Conservation (phyloP, 768 basidiomycete species). For the Tulasnella sp. region DNA sequence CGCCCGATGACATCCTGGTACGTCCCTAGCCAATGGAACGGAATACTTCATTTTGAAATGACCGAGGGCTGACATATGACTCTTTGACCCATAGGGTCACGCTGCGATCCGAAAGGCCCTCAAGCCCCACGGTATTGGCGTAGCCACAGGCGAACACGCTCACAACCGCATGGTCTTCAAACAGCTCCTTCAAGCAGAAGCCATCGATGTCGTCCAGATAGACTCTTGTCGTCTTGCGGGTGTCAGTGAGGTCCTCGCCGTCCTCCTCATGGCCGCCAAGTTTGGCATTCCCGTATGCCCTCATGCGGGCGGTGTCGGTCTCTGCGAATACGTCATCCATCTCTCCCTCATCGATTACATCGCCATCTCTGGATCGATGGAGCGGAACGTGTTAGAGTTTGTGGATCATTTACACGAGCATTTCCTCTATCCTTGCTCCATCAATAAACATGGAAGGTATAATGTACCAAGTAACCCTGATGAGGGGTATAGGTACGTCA, state of each 20-base stretch:
- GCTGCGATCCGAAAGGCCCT: conserved; percentile 69
- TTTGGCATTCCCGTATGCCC: conserved; percentile 83
- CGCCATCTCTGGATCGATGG: conserved; percentile 81
- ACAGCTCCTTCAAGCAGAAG: conserved; percentile 74
- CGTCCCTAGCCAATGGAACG: conserved; percentile 14
- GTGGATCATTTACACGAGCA: conserved; percentile 91
- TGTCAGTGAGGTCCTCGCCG: conserved; percentile 85
- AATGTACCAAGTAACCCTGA: conserved; percentile 67
- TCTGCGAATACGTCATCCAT: conserved; percentile 51
- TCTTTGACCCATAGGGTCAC: conserved; percentile 43
- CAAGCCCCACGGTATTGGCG: conserved; percentile 70
- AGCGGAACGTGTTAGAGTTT: conserved; percentile 81
- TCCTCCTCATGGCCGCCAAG: conserved; percentile 86
- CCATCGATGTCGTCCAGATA: conserved; percentile 92
- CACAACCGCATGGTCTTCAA: conserved; percentile 96
- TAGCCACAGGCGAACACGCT: conserved; percentile 90
- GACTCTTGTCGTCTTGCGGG: conserved; percentile 91
- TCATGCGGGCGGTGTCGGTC: conserved; percentile 88
- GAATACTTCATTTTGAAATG: neutral
- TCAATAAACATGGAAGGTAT: conserved; percentile 76
- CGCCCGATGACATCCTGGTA: conserved; percentile 75
- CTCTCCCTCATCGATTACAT: conserved; percentile 78
- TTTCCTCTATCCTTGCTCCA: conserved; percentile 78
- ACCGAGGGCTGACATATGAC: neutral
- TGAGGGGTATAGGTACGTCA: conserved; percentile 65